Base-by-base conservation (phyloP, 306 rosid genomes). In the Morella rubra region DNA sequence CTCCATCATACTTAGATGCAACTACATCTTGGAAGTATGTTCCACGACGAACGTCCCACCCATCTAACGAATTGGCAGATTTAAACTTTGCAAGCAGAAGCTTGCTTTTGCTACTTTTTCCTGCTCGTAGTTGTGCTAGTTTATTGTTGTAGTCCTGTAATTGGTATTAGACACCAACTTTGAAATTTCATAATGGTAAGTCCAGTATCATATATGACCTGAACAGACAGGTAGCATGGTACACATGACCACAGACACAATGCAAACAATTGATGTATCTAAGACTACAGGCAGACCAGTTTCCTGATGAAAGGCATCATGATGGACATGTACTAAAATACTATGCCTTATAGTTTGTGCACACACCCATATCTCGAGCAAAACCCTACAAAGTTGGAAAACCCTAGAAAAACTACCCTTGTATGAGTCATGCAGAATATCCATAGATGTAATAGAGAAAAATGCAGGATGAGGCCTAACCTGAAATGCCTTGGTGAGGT, bases 81-180 rank as follows among this genome's bases (percentile, higher is more conserved):
- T 89, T 95, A 85, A 95, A 92, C 86, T 95, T 95, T 55, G 90
- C 82, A 61, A 95, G 83, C 41, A 82, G 54, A 82, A 95, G 90
- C 88, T 95, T 95, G 85, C 97, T 92, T 84, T 95, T 92, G 76
- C 97, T 95, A 86, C 98, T 95, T 82, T 88, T 95, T 14, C 97
- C 98, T 44, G 98, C 98, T 67, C 98, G 87, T 54, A 91, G 72
- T 72, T 95, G 98, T 0, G 97, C 98, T 73, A 95, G 81, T 86
- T 90, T 74, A 79, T 95, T 95, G 81, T 92, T 95, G 81, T 86
- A 92, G 80, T 95, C 98, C 98, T 94, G 87, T 78, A 89, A 79
- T 77, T 82, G n/a, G 44, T 37, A 68, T 5, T 61, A 76, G 70
- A 74, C 24, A 71, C 72, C 72, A 80, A 50, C 20, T 44, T 59